phyloP scores from a whole-genome alignment of 2,329 filamentous ascomycete species.

The Diaporthe eres region DNA sequence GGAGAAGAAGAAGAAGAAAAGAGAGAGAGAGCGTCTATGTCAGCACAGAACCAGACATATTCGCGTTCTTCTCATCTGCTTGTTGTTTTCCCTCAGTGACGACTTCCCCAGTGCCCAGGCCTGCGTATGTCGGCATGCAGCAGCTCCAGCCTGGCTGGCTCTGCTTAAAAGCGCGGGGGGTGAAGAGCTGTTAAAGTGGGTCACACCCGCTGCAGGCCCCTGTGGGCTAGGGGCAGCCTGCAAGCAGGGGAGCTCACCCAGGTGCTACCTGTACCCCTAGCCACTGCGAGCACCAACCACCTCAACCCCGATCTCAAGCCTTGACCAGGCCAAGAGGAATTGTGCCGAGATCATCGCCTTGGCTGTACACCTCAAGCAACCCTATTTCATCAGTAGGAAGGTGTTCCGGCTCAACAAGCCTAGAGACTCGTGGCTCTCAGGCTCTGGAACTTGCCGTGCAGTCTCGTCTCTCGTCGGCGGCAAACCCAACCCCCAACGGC shows the following conservation, averaged over 20 bases:
- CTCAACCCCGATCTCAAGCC: background rate
- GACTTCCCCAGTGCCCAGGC: background rate
- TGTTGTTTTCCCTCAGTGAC: constrained; percentile 19
- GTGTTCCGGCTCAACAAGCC: background rate
- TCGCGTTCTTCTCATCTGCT: constrained; percentile 21
- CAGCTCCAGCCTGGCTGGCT: constrained; percentile 10
- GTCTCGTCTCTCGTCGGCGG: background rate
- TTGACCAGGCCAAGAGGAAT: constrained; percentile 17
- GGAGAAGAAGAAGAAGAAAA: background rate
- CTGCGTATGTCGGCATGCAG: constrained; percentile 5
- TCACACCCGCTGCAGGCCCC: background rate
- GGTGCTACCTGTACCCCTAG: background rate
- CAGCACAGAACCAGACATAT: constrained; percentile 25
- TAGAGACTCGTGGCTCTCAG: background rate
- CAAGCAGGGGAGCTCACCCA: constrained; percentile 1
- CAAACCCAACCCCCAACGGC: background rate
- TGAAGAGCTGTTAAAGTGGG: constrained; percentile 4
- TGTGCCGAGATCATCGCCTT: constrained; percentile 21
- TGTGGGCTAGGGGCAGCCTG: constrained; percentile 4
- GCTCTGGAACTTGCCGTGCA: background rate
- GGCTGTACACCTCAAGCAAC: constrained; percentile 23
- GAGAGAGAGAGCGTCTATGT: background rate
- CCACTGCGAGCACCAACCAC: background rate
- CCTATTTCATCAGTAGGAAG: background rate
- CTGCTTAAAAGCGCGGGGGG: background rate